Evolutionary conservation across 495 filamentous ascomycete species (phyloP), one percentile per base, ranked within the genome.

Genomic region (Penicillium crystallinum): DNA sequence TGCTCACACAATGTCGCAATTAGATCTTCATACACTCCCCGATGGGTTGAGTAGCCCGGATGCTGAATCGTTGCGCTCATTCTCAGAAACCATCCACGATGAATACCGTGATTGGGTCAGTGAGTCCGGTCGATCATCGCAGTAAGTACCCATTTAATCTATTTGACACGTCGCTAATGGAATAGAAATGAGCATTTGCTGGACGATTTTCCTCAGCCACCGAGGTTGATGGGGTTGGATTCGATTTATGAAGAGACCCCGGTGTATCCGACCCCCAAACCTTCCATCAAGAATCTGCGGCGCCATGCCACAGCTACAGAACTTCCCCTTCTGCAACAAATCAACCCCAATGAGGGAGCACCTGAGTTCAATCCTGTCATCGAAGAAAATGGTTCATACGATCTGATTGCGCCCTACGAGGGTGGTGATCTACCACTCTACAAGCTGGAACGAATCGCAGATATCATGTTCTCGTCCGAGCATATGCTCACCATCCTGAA

Each of bases 401-500:
- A 69, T 42, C 54, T 67, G 8, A 58, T 69, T 23, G 66, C 64
- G 17, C 66, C 64, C 0, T 62, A 56, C 34, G 61, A 60, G 11
- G 57, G 56, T 18, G 36, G 47, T 10, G 64, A 67, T 22, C 55
- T 59, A 8, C 67, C 69, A 6, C 59, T 66, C 2, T 66, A 72
- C 37, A 64, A 66, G 15, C 66, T 91, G 1, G 86, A 89, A 68
- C 67, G 65, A 19, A 73, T 79, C 30, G 78, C 84, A 2, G 81
- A 86, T 27, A 67, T 80, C 23, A 72, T 91, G 52, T 88, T 89
- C 58, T 85, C 83, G 6, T 59, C 55, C 6, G 77, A 83, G 45
- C 86, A 89, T 63, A 78, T 90, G 48, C 61, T 76, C 36, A 66
- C 74, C 0, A 74, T 79, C 0, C 75, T 85, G 31, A 81, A 85